These are phyloP conservation scores for Athelia sp. DNA, from an alignment of 1,284 basidiomycete genomes.

Conservation along the genomic window DNA sequence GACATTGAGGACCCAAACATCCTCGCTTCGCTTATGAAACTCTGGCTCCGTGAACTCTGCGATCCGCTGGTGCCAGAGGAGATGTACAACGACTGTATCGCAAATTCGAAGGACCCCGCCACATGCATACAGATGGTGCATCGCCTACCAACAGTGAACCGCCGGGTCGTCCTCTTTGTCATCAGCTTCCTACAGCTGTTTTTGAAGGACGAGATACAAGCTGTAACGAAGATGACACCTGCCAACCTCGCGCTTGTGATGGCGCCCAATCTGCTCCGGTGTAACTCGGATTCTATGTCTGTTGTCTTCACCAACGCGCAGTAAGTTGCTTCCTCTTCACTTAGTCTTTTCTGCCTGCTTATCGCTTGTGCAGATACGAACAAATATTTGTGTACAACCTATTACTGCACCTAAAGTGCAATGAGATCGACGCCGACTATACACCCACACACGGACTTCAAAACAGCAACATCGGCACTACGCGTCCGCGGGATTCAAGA, in stretches of 20 bases:
- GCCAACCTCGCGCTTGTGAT: constrained; percentile 78
- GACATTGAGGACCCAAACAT: constrained; percentile 86
- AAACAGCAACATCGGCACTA: constrained; percentile 24
- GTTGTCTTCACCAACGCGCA: constrained; percentile 86
- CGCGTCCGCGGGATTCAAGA: too few species aligned
- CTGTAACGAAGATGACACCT: constrained; percentile 82
- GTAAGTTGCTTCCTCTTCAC: constrained; percentile 46
- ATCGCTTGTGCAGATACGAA: constrained; percentile 58
- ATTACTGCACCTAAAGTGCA: constrained; percentile 72
- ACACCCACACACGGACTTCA: constrained; percentile 66
- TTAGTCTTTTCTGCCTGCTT: constrained; percentile 6
- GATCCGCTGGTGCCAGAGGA: constrained; percentile 86
- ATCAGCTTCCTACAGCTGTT: constrained; percentile 89
- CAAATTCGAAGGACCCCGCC: constrained; percentile 58
- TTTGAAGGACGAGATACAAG: constrained; percentile 67
- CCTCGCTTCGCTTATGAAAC: constrained; percentile 82
- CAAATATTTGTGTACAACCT: constrained; percentile 84
- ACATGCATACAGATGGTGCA: constrained; percentile 72
- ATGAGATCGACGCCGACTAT: constrained; percentile 70
- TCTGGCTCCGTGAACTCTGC: constrained; percentile 87
- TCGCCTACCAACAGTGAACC: constrained; percentile 77
- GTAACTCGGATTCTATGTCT: constrained; percentile 76
- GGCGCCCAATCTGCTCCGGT: constrained; percentile 84
- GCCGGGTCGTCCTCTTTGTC: constrained; percentile 80
- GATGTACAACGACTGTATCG: constrained; percentile 83